These are phyloP conservation scores for Salisapilia sapeloensis DNA, from an alignment of 352 stramenopile genomes.

Conservation along the genomic window DNA sequence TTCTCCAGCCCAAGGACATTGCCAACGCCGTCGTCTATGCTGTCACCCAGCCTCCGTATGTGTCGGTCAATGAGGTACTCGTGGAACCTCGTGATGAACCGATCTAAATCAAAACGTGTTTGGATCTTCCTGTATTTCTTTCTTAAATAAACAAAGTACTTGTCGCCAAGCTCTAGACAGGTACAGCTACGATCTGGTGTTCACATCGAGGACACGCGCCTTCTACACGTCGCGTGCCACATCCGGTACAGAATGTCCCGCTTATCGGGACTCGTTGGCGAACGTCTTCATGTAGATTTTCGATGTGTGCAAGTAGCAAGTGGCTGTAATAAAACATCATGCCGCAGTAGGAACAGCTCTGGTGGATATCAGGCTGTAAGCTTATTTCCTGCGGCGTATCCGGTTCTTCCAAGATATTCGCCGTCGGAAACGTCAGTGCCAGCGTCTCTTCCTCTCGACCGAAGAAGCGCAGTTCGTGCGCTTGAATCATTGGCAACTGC, in stretches of 20 bases:
- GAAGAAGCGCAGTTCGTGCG: conserved; percentile 33
- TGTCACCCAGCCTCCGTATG: conserved; percentile 68
- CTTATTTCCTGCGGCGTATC: not conserved
- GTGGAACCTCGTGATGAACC: conserved; percentile 81
- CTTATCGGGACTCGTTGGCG: conserved; percentile 22
- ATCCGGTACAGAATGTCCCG: conserved; percentile 30
- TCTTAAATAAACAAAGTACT: conserved; percentile 1
- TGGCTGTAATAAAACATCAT: conserved; percentile 15
- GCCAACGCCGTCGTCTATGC: conserved; percentile 77
- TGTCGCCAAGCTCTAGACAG: too few species aligned
- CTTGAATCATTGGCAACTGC: conserved; percentile 24
- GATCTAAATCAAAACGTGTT: too few species aligned
- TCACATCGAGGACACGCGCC: conserved; percentile 21
- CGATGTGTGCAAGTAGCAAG: conserved; percentile 28
- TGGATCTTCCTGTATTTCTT: not conserved
- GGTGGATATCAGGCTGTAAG: conserved; percentile 13
- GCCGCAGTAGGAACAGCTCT: conserved; percentile 36
- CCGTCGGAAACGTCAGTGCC: conserved; percentile 17
- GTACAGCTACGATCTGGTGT: too few species aligned
- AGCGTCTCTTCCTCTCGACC: conserved; percentile 19
- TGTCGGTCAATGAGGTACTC: conserved; percentile 83
- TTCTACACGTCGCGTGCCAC: conserved; percentile 17
- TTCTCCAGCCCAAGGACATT: conserved; percentile 76
- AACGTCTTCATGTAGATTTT: conserved; percentile 34
- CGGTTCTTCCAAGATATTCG: conserved; percentile 2